Evolutionary conservation across 192 early-diverging fungal species (phyloP), one percentile per base, ranked within the genome.

Genomic region (Coemansia sp.): DNA sequence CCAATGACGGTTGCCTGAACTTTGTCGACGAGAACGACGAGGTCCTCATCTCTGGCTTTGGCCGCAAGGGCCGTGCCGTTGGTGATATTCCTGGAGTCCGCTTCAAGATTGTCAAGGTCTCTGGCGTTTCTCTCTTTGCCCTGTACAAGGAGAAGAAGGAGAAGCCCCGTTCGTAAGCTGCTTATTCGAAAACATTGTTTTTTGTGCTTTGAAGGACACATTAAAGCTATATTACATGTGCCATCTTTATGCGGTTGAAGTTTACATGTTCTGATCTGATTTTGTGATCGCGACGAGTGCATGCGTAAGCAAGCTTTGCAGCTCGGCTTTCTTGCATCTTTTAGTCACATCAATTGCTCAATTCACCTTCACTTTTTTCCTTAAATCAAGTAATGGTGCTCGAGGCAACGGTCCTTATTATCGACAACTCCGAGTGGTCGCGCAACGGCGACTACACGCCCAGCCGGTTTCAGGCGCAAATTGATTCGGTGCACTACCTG

Each of bases 61-160:
- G 97, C 93, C 94, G 97, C 82, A 95, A 94, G 88, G 97, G 97
- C 72, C 92, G 92, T 72, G 97, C 97, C 82, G 91, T 90, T 67
- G 95, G 97, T 92, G 95, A 98, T 95, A 94, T 98, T 86, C 97
- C 97, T 73, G 97, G 97, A 94, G 93, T 98, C 72, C 95, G 97
- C 72, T 99, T 99, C 93, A 99, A 99, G 94, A 88, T 98, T 71
- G 95, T 99, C 83, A 97, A 99, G 89, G 97, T 99, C 72, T 90
- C 97, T 67, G 95, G 95, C 84, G 97, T 99, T 70, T 93, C 95
- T 44, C 94, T 99, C 67, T 84, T 98, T 59, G 95, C 97, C 73
- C 83, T 99, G 82, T 99, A 92, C 88, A 99, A 98, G 89, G 97
- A 99, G 86, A 99, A 99, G 94, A 99, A 99, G 92, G 97, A 97